Evolutionary conservation across 2,329 filamentous ascomycete genomes (phyloP).

Genomic region (Arthrinium puccinioides): DNA sequence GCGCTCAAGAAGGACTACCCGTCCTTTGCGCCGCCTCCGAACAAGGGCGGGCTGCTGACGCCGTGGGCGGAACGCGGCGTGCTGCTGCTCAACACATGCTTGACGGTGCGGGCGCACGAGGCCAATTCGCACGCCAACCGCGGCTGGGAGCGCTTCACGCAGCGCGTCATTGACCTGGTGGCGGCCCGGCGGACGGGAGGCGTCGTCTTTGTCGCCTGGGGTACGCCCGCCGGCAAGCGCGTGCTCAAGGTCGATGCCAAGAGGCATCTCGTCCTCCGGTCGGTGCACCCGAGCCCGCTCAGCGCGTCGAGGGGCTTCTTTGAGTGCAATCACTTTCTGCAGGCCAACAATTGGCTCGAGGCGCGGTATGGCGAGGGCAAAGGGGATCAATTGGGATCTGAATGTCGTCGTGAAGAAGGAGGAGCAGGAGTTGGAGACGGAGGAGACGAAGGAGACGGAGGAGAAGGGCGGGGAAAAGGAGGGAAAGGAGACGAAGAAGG

Average conservation of each 20-base stretch:
- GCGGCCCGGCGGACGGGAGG: conserved; percentile 68
- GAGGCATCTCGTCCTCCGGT: conserved; percentile 76
- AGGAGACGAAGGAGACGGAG: conserved; percentile 8
- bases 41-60: conserved; percentile 74
- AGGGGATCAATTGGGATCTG: conserved; percentile 78
- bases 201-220: conserved; percentile 95
- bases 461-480: conserved; percentile 1
- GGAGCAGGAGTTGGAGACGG: conserved; percentile 8
- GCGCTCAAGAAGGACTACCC: conserved; percentile 86
- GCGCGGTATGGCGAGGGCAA: conserved; percentile 71
- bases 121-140: conserved; percentile 78
- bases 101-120: conserved; percentile 86
- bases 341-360: conserved; percentile 79
- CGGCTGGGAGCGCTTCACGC: conserved; percentile 92
- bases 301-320: conserved; percentile 79
- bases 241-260: conserved; percentile 65
- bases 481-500: background rate
- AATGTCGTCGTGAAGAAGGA: conserved; percentile 14
- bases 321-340: conserved; percentile 72
- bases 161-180: conserved; percentile 83
- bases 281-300: conserved; percentile 88
- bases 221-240: conserved; percentile 72
- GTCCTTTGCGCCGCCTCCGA: conserved; percentile 64
- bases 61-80: conserved; percentile 94
- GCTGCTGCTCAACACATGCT: conserved; percentile 85